Evolutionary conservation across 805 yeast species (phyloP).

Genomic region (Lachancea mirantina): DNA sequence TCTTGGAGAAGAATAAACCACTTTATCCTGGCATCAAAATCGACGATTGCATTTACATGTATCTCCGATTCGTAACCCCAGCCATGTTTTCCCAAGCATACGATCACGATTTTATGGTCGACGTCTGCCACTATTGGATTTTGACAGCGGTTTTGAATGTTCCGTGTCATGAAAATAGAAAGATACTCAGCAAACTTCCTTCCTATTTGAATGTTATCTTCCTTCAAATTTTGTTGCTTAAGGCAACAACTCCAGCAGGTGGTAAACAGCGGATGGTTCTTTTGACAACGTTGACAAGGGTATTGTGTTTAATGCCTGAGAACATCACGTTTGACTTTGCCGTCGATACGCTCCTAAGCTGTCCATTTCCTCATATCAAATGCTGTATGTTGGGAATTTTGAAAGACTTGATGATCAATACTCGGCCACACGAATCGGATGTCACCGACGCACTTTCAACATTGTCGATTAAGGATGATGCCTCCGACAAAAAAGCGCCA

Average conservation of each 20-base stretch:
- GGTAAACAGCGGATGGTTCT: slow-evolving; percentile 37
- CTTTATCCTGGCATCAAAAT: slow-evolving; percentile 16
- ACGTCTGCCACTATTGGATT: slow-evolving; percentile 30
- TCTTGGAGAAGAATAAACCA: slow-evolving; percentile 16
- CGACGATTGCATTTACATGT: slow-evolving; percentile 34
- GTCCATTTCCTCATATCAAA: slow-evolving; percentile 58
- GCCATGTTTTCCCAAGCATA: slow-evolving; percentile 21
- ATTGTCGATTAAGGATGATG: slow-evolving; percentile 2
- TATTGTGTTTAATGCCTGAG: slow-evolving; percentile 55
- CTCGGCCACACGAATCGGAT: slow-evolving; percentile 1
- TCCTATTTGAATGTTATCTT: slow-evolving; percentile 31
- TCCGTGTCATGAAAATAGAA: slow-evolving; percentile 15
- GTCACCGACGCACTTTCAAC: slow-evolving; percentile 2
- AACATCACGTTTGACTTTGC: slow-evolving; percentile 51
- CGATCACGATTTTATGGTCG: slow-evolving; percentile 22
- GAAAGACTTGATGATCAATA: slow-evolving; percentile 52
- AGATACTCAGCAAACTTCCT: slow-evolving; percentile 23
- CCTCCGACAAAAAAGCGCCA: not conserved
- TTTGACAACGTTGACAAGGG: slow-evolving; percentile 56
- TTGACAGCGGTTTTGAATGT: slow-evolving; percentile 31
- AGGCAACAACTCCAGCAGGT: slow-evolving; percentile 32
- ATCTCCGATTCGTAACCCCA: slow-evolving; percentile 39
- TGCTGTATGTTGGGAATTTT: slow-evolving; percentile 58
- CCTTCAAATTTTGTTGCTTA: slow-evolving; percentile 37
- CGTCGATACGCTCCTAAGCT: slow-evolving; percentile 52